phyloP scores from a whole-genome alignment of 306 rosid species.

The Begonia loranthoides region DNA sequence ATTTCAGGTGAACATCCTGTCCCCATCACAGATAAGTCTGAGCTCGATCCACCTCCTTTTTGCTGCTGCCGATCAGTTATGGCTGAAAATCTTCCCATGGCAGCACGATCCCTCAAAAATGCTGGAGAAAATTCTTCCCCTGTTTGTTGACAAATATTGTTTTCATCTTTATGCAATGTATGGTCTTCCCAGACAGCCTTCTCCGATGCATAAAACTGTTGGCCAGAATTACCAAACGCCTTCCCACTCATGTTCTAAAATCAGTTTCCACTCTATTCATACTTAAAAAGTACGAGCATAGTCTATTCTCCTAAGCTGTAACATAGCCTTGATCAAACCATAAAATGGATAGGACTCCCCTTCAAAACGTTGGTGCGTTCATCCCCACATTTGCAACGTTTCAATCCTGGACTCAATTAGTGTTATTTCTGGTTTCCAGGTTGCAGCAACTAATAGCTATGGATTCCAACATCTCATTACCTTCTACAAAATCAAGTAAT shows the following conservation, averaged over 20 bases:
- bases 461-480: neutral
- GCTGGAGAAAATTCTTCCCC: constrained; percentile 87
- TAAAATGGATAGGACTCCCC: too few relatives aligned
- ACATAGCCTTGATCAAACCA: too few relatives aligned
- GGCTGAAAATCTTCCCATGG: constrained; percentile 36
- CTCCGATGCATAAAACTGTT: constrained; percentile 14
- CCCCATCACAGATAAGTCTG: constrained; percentile 26
- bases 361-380: too few relatives aligned
- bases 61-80: constrained; percentile 26
- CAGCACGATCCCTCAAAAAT: constrained; percentile 57
- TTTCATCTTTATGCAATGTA: constrained; percentile 18
- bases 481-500: constrained; percentile 2
- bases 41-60: constrained; percentile 24
- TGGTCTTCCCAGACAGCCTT: constrained; percentile 17
- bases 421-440: too few relatives aligned
- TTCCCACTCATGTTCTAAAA: constrained; percentile 43
- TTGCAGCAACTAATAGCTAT: too few relatives aligned
- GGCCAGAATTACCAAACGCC: constrained; percentile 29
- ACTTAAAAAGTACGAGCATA: too few relatives aligned
- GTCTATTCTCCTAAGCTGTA: too few relatives aligned
- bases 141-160: constrained; percentile 50
- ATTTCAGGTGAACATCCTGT: constrained; percentile 30
- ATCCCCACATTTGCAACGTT: too few relatives aligned
- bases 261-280: too few relatives aligned
- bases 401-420: too few relatives aligned